Percentiles rank a stretch among this genome's conserved stretches.
phyloP scores from a whole-genome alignment of 495 filamentous ascomycete genomes.

The Usnea hakonensis region DNA sequence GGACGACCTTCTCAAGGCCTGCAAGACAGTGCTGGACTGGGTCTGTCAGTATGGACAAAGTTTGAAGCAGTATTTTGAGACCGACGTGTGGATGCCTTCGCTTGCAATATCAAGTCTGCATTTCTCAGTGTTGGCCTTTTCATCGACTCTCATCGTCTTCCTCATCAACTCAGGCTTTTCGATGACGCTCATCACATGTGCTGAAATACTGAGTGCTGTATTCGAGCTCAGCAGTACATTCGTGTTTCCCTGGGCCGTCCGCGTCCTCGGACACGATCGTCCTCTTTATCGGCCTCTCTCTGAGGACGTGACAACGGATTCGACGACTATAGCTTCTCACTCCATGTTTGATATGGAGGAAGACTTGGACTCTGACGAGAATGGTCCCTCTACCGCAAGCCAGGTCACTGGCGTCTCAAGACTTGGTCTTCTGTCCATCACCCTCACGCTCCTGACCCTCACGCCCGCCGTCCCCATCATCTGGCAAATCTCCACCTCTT shows the following conservation, averaged over 20 bases:
- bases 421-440: background rate
- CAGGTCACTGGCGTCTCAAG: background rate
- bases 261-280: background rate
- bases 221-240: slow-evolving; percentile 9
- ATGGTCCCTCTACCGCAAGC: background rate
- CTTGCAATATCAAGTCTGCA: slow-evolving; percentile 3
- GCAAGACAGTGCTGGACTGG: background rate
- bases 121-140: slow-evolving; percentile 2
- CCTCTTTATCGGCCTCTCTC: background rate
- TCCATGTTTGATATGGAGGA: background rate
- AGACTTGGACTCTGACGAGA: too few relatives aligned
- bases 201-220: background rate
- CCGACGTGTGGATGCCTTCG: slow-evolving; percentile 9
- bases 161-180: slow-evolving; percentile 11
- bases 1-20: background rate
- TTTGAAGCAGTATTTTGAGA: slow-evolving; percentile 1
- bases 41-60: background rate
- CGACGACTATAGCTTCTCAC: background rate
- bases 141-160: slow-evolving; percentile 6
- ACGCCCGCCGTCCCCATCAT: slow-evolving; percentile 1
- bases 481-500: background rate
- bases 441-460: background rate
- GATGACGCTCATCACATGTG: slow-evolving; percentile 3
- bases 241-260: slow-evolving; percentile 1
- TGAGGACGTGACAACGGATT: background rate